Evolutionary conservation across 306 rosid genomes (phyloP), one percentile per base, ranked within the genome.

Genomic region (Begonia fuchsioides): DNA sequence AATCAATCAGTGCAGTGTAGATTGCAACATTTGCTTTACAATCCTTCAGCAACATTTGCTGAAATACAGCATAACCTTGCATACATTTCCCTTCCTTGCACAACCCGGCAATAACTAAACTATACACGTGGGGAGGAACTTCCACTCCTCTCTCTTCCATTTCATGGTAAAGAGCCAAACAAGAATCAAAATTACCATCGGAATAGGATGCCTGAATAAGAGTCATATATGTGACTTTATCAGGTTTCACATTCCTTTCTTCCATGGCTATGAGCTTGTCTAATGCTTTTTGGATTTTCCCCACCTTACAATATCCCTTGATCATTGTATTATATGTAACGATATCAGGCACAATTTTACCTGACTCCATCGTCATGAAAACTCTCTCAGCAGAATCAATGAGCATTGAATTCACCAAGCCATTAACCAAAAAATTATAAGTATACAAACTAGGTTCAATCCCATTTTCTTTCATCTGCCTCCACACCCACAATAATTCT

Each of bases 81-180:
- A 65, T 56, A 61, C 78, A 68, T 58, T 75, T 85, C 56, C 87
- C 81, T 9, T 19, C 45, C 63, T 59, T 85, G 68, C 98, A 73
- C 13, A 81, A 74, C 51, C 83, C 98, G 43, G 78, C 67, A 13
- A 85, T 73, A 39, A 82, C 85, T 49, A 85, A 77, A 67, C 79
- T 69, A 68, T 67, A 79, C 4, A 70, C 78, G 49, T 81, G 98
- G 20, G 69, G 45, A 0, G 84, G 82, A 61, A 85, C 58, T 47
- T 58, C 84, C 50, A 90, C 39, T 17, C 77, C 68, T 16, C 61
- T 79, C 38, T 90, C 98, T 32, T 57, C 75, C 84, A 90, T 75
- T 69, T 85, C 98, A 50, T 79, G 82, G 64, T 81, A 90, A 43
- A 90, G 79, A 45, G 95, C 60, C 77, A 79, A 55, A 61, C 95